Evolutionary conservation across 1,284 basidiomycete genomes (phyloP).

Genomic region (Apiotrichum sp.): DNA sequence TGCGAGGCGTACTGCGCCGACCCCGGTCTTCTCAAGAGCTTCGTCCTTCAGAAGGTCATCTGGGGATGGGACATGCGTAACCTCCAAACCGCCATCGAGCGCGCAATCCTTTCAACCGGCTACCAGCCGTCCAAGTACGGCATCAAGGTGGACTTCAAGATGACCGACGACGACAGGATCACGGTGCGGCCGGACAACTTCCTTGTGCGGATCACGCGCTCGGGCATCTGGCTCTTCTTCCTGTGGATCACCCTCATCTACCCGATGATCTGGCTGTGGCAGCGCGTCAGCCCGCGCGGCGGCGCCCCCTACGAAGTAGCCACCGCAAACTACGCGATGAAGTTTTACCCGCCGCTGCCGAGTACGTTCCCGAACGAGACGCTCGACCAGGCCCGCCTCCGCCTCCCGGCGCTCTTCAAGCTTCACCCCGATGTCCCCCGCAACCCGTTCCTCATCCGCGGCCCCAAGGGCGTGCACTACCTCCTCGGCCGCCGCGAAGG

Average conservation of each 20-base stretch:
- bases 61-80: constrained; percentile 62
- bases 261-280: constrained; percentile 56
- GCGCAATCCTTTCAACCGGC: constrained; percentile 52
- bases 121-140: constrained; percentile 50
- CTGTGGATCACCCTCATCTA: constrained; percentile 60
- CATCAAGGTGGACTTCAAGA: constrained; percentile 48
- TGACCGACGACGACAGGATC: constrained; percentile 47
- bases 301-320: constrained; percentile 30
- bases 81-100: constrained; percentile 49
- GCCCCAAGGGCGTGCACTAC: constrained; percentile 44
- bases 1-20: constrained; percentile 63
- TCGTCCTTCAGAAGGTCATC: constrained; percentile 59
- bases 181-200: constrained; percentile 58
- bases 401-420: constrained; percentile 33
- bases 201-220: constrained; percentile 58
- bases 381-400: constrained; percentile 23
- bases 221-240: constrained; percentile 59
- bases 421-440: constrained; percentile 35
- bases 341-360: constrained; percentile 38
- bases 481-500: constrained; percentile 59
- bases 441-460: constrained; percentile 23
- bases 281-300: constrained; percentile 17
- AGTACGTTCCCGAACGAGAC: constrained; percentile 32
- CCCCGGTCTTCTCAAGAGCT: constrained; percentile 59
- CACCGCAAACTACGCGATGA: constrained; percentile 25